phyloP scores from a whole-genome alignment of 208 protist genomes.

The Acanthamoeba triangularis region DNA sequence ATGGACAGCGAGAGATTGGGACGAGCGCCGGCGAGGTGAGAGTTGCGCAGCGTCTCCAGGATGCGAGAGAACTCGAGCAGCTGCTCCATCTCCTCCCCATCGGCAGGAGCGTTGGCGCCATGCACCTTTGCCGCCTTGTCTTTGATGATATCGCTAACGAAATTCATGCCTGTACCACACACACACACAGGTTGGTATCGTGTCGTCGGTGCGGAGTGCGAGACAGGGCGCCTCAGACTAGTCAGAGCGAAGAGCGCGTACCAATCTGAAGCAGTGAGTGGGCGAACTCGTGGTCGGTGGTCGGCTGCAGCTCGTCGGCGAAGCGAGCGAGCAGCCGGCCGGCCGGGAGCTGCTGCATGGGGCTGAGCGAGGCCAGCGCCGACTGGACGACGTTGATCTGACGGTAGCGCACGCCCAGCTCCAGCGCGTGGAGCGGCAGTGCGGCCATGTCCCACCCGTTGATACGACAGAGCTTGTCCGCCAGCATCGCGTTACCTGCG shows the following conservation, averaged over 20 bases:
- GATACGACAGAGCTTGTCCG: conserved; percentile 51
- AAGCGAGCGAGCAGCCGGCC: neutral
- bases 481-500: neutral
- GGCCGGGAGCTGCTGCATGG: conserved; percentile 10
- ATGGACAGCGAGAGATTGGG: neutral
- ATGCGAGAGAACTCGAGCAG: conserved; percentile 41
- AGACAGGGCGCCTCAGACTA: neutral
- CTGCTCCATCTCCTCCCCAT: neutral
- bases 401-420: conserved; percentile 68
- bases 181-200: no score
- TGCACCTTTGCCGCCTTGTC: conserved; percentile 51
- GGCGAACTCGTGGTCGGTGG: conserved; percentile 26
- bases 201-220: neutral
- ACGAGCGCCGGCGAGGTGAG: neutral
- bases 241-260: neutral
- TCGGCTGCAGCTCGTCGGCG: neutral
- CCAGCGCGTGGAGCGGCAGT: conserved; percentile 43
- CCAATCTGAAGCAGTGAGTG: conserved; percentile 61
- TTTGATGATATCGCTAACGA: conserved; percentile 56
- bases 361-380: conserved; percentile 18
- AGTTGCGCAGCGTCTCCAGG: conserved; percentile 44
- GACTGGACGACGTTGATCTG: conserved; percentile 59
- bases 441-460: conserved; percentile 55
- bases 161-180: conserved; percentile 23
- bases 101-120: neutral